These are phyloP conservation scores for Leccinum subgranulosum DNA, from an alignment of 768 basidiomycete genomes.

Conservation along the genomic window DNA sequence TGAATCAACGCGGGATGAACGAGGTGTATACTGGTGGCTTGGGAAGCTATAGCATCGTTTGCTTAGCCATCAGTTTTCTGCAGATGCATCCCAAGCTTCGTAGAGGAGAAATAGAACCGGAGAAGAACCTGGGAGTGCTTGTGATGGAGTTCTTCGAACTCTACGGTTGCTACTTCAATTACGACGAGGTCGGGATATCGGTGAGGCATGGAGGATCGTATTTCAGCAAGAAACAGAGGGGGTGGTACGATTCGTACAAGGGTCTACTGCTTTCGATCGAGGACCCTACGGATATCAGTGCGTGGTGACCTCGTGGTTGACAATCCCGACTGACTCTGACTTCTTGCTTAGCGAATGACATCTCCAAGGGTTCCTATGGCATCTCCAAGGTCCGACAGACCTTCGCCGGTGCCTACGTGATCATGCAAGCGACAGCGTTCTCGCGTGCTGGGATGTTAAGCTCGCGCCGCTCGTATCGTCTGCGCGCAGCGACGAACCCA, in stretches of 20 bases:
- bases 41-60: constrained; percentile 93
- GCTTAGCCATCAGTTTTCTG: constrained; percentile 88
- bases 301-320: constrained; percentile 31
- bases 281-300: constrained; percentile 87
- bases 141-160: constrained; percentile 97
- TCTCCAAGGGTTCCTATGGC: constrained; percentile 83
- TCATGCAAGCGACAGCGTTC: constrained; percentile 75
- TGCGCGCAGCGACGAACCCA: constrained; percentile 44
- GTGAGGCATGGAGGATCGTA: constrained; percentile 86
- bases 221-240: constrained; percentile 75
- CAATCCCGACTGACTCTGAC: constrained; percentile 2
- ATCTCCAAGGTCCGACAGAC: constrained; percentile 76
- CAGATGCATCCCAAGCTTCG: constrained; percentile 98
- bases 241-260: constrained; percentile 70
- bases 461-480: constrained; percentile 46
- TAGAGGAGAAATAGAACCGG: constrained; percentile 80
- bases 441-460: constrained; percentile 59
- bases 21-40: constrained; percentile 97
- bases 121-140: constrained; percentile 87
- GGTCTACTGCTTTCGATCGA: constrained; percentile 75
- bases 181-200: constrained; percentile 85
- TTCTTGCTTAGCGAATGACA: constrained; percentile 73
- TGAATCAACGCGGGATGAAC: constrained; percentile 89
- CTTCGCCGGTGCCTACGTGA: constrained; percentile 76
- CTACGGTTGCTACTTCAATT: constrained; percentile 91